Base-by-base conservation (phyloP, 176 grass and related monocot species). In the Eremochloa ophiuroides region DNA sequence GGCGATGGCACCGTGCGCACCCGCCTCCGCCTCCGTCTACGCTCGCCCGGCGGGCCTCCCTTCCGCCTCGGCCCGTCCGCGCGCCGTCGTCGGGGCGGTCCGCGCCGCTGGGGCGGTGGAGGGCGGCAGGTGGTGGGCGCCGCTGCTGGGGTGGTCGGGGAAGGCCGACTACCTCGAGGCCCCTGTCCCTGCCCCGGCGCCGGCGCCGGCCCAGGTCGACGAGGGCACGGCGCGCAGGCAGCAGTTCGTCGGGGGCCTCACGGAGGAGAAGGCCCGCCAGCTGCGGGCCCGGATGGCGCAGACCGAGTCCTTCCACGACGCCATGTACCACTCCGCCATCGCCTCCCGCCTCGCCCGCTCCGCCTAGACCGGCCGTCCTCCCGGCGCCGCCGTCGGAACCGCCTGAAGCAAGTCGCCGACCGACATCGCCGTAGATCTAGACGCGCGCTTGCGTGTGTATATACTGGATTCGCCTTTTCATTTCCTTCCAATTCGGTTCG, bases 301-400 rank as follows among this genome's bases (percentile, higher is more conserved):
- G 71, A 88, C 68, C 66, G 90, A 95, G 44, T 85, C 34, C 39
- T 98, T 91, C 85, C 93, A 95, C 43, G 86, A 93, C 74, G 85
- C 80, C 68, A 95, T 99, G 96, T 99, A 99, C 81, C 96, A 95
- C 91, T 99, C 96, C 39, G 93, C 88, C 82, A 99, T 99, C 77
- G 96, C 96, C 0, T 95, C 96, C 51, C 96, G 93, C 67, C 96
- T 99, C 71, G 71, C 71, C 4, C 59, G 59, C 76, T 82, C 80
- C 39, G 55, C 53, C 39, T 60, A 29, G 11, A 26, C 12, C 3
- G 42, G 2, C 27, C 27, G 25, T 69, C 5, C 88, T 86, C 67
- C 70, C 53, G 53, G 29, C 35, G 51, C 29, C 75, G 51, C 3
- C 5, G 30, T 16, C 5, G 25, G 28, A n/a, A n/a, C n/a, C n/a